These are phyloP conservation scores for Emericellopsis atlantica DNA, from an alignment of 2,329 filamentous ascomycete genomes.

Conservation along the genomic window DNA sequence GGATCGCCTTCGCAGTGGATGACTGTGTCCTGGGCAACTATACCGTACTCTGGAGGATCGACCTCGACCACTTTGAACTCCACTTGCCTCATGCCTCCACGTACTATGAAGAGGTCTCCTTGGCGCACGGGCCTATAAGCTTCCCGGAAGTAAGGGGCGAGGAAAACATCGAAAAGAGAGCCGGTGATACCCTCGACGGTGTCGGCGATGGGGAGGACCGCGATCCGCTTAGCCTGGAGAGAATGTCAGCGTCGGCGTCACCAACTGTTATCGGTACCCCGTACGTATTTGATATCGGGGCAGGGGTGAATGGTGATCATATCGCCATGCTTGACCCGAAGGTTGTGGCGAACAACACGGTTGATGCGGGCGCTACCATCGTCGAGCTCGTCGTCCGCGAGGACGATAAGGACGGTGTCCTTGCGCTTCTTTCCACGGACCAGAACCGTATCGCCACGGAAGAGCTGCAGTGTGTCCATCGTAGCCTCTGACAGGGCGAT, in stretches of 20 bases:
- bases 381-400: slow-evolving; percentile 95
- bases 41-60: slow-evolving; percentile 95
- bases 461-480: slow-evolving; percentile 96
- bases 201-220: slow-evolving; percentile 94
- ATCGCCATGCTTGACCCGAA: slow-evolving; percentile 96
- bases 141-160: slow-evolving; percentile 98
- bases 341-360: slow-evolving; percentile 95
- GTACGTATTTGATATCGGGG: slow-evolving; percentile 99
- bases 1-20: slow-evolving; percentile 90
- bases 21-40: slow-evolving; percentile 95
- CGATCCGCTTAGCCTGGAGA: slow-evolving; percentile 87
- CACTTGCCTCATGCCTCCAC: slow-evolving; percentile 96
- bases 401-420: slow-evolving; percentile 94
- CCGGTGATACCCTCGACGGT: slow-evolving; percentile 96
- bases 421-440: slow-evolving; percentile 99
- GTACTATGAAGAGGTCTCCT: slow-evolving; percentile 93
- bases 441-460: slow-evolving; percentile 95
- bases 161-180: slow-evolving; percentile 97
- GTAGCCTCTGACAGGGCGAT: slow-evolving; percentile 97
- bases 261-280: slow-evolving; percentile 23
- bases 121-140: slow-evolving; percentile 95
- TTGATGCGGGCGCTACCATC: slow-evolving; percentile 96
- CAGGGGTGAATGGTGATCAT: slow-evolving; percentile 95
- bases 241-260: slow-evolving; percentile 8
- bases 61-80: slow-evolving; percentile 99